These are phyloP conservation scores for Lasiodiplodia sp. DNA, from an alignment of 2,329 filamentous ascomycete species.

Conservation along the genomic window DNA sequence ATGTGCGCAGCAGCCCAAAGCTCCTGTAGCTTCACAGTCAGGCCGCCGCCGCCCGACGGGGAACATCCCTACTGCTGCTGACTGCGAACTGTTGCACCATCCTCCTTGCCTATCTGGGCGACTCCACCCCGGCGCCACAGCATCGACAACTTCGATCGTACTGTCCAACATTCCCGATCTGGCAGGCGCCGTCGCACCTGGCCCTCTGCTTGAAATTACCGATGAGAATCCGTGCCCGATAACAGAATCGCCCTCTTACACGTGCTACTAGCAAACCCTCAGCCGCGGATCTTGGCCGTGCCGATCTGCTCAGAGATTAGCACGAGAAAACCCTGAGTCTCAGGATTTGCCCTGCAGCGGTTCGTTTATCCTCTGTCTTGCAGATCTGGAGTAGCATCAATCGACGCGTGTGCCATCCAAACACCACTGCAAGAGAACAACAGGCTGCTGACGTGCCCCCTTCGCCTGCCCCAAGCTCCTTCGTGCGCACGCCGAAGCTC, in stretches of 20 bases:
- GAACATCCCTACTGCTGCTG: constrained; percentile 14
- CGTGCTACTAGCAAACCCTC: neutral
- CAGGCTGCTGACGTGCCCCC: neutral
- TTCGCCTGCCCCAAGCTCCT: neutral
- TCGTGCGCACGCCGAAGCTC: neutral
- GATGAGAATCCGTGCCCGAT: constrained; percentile 22
- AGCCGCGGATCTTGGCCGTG: neutral
- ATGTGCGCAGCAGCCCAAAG: constrained; percentile 16
- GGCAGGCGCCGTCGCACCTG: constrained; percentile 1
- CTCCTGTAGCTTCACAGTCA: constrained; percentile 2
- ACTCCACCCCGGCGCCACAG: constrained; percentile 1
- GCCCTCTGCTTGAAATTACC: constrained; percentile 12
- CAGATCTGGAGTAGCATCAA: neutral
- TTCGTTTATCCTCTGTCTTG: constrained; percentile 10
- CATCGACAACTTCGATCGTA: constrained; percentile 13
- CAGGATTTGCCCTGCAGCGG: constrained; percentile 17
- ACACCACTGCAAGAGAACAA: neutral
- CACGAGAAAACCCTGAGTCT: neutral
- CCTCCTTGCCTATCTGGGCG: constrained; percentile 3
- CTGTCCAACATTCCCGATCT: constrained; percentile 8
- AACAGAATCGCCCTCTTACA: constrained; percentile 9
- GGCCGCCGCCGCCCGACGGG: constrained; percentile 15
- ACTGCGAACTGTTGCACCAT: constrained; percentile 4
- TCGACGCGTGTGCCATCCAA: neutral
- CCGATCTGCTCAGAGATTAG: constrained; percentile 8